Percentiles rank a stretch among this genome's conserved stretches.
phyloP scores from a whole-genome alignment of 2,329 filamentous ascomycete genomes.

The Penicillium sp. region DNA sequence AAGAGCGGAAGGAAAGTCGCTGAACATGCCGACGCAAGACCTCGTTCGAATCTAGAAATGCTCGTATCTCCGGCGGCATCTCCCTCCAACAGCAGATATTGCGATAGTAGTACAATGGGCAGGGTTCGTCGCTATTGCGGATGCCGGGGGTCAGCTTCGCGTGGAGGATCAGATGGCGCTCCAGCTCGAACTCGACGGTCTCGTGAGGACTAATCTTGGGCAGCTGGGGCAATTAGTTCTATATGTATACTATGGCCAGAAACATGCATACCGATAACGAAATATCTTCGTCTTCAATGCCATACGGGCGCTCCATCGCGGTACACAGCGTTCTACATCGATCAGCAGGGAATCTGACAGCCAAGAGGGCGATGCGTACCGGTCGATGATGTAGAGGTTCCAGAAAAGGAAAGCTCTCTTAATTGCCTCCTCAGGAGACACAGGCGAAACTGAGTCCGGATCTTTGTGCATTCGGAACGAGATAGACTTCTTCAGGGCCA shows the following conservation, averaged over 20 bases:
- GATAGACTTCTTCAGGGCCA: constrained; percentile 38
- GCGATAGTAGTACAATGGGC: constrained; percentile 22
- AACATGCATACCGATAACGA: constrained; percentile 20
- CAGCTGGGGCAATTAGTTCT: not conserved
- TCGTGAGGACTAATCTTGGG: not conserved
- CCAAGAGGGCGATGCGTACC: constrained; percentile 13
- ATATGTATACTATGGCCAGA: no score
- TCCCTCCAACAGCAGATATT: constrained; percentile 27
- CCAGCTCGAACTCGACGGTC: constrained; percentile 1
- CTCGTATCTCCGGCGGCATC: not conserved
- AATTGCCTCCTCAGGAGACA: constrained; percentile 1
- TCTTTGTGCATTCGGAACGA: constrained; percentile 34
- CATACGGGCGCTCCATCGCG: constrained; percentile 28
- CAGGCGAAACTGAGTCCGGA: constrained; percentile 4
- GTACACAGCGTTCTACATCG: constrained; percentile 24
- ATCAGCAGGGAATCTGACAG: not conserved
- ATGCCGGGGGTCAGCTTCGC: constrained; percentile 26
- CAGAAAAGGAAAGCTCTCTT: constrained; percentile 25
- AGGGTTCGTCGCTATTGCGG: constrained; percentile 12
- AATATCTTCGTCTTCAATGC: constrained; percentile 30
- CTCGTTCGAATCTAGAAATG: not conserved
- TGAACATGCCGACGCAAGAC: not conserved
- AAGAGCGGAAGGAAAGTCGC: constrained; percentile 8
- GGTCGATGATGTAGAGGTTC: constrained; percentile 28
- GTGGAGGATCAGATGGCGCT: constrained; percentile 23